Conservation (phyloP, 2,329 filamentous ascomycete species). For the Fonsecaea monophora region DNA sequence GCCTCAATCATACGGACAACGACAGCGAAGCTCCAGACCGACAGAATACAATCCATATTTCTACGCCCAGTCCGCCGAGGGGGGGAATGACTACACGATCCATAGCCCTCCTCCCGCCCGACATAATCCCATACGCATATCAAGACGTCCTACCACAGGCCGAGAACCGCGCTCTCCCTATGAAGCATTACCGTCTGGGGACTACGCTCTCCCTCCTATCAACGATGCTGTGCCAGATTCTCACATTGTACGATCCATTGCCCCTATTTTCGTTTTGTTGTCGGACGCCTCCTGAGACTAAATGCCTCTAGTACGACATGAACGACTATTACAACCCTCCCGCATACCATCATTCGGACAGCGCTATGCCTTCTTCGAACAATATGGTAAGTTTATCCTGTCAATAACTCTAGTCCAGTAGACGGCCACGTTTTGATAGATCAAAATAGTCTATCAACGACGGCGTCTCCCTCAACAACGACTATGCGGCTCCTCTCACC, state of each 20-base stretch:
- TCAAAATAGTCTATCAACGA: conserved; percentile 12
- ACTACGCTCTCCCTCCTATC: conserved; percentile 5
- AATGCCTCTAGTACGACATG: conserved; percentile 3
- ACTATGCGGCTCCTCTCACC: conserved; percentile 1
- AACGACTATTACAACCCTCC: background rate
- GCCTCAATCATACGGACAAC: background rate
- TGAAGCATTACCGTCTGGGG: background rate
- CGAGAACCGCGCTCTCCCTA: conserved; percentile 11
- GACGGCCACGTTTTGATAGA: background rate
- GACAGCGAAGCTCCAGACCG: background rate
- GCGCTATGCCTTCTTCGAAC: conserved; percentile 10
- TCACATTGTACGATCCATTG: background rate
- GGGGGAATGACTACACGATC: background rate
- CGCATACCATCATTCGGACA: background rate
- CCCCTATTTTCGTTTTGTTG: background rate
- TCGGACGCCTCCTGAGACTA: background rate
- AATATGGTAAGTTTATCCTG: conserved; percentile 2
- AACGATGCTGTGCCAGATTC: background rate
- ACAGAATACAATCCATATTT: conserved; percentile 19
- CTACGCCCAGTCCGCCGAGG: background rate
- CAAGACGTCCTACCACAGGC: background rate
- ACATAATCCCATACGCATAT: conserved; percentile 3
- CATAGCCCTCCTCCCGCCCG: conserved; percentile 13
- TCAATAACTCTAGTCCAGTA: too few relatives aligned
- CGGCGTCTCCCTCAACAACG: conserved; percentile 8